Percentiles rank a stretch among this genome's conserved stretches.
These are phyloP conservation scores for Picea abies DNA, from an alignment of 83 land plant species.

Conservation along the genomic window DNA sequence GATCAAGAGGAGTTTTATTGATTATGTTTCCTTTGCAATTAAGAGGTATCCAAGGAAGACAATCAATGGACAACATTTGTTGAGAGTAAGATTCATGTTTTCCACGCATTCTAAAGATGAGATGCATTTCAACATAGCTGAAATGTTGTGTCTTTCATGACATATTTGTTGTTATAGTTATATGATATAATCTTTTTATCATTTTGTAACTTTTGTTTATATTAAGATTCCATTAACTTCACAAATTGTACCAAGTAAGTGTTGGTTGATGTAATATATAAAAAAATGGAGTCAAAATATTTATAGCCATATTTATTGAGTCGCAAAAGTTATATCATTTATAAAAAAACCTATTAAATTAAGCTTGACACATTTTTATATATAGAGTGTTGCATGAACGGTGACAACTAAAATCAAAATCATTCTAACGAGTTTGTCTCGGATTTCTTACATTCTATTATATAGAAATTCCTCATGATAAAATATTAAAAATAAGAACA, in stretches of 20 bases:
- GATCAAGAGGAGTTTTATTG: neutral
- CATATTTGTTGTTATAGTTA: neutral
- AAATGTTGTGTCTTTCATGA: neutral
- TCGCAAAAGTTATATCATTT: neutral
- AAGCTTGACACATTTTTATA: neutral
- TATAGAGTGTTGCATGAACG: neutral
- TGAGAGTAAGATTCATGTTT: slow-evolving; percentile 1
- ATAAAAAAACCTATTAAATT: neutral
- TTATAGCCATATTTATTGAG: neutral
- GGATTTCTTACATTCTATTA: no score
- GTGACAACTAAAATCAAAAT: neutral
- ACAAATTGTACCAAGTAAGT: neutral
- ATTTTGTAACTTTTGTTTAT: neutral
- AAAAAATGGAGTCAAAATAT: neutral
- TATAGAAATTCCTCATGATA: no score
- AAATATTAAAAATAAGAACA: no score
- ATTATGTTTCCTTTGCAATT: neutral
- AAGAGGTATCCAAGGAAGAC: neutral
- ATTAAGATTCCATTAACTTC: neutral
- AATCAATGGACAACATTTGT: slow-evolving; percentile 11
- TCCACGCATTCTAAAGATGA: neutral
- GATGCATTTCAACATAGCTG: neutral
- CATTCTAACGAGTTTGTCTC: no score
- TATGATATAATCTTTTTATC: neutral
- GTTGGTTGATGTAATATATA: neutral